Evolutionary conservation across 768 basidiomycete species (phyloP).

Genomic region (Kwoniella heveanensis): DNA sequence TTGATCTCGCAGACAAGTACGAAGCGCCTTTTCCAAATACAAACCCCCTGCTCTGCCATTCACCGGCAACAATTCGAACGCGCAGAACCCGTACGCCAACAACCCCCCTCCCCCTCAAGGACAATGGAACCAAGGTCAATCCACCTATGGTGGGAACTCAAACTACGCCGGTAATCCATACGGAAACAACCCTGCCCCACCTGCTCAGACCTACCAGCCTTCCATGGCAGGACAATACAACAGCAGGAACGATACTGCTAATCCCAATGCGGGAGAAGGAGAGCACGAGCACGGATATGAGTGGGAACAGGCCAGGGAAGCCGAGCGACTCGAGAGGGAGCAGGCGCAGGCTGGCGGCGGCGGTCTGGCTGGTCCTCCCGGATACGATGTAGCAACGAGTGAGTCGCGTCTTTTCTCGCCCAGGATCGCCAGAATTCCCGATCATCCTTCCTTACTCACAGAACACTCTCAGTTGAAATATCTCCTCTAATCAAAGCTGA

Average conservation of each 20-base stretch:
- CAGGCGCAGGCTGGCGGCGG: conserved; percentile 24
- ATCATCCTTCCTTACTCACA: no score
- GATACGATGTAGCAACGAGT: conserved; percentile 47
- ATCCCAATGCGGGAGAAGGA: conserved; percentile 1
- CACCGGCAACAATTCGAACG: conserved; percentile 23
- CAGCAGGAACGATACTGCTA: conserved; percentile 2
- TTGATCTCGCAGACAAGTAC: conserved; percentile 34
- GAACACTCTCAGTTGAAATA: no score
- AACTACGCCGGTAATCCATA: conserved; percentile 31
- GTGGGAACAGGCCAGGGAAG: conserved; percentile 50
- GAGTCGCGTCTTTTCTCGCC: conserved; percentile 15
- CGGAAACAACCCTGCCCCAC: conserved; percentile 36
- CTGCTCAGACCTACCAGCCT: conserved; percentile 49
- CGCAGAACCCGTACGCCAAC: conserved; percentile 38
- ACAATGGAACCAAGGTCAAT: conserved; percentile 6
- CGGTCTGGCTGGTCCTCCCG: conserved; percentile 36
- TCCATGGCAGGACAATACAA: conserved; percentile 42
- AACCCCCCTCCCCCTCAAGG: conserved; percentile 45
- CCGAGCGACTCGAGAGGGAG: conserved; percentile 43
- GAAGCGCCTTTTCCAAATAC: conserved; percentile 37
- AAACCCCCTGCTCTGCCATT: conserved; percentile 44
- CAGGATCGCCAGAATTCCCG: no score
- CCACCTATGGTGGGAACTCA: conserved; percentile 19
- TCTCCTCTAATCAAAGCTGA: no score
- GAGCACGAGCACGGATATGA: conserved; percentile 53